Evolutionary conservation across 495 filamentous ascomycete genomes (phyloP), one percentile per base, ranked within the genome.

Genomic region (Podospora didyma): DNA sequence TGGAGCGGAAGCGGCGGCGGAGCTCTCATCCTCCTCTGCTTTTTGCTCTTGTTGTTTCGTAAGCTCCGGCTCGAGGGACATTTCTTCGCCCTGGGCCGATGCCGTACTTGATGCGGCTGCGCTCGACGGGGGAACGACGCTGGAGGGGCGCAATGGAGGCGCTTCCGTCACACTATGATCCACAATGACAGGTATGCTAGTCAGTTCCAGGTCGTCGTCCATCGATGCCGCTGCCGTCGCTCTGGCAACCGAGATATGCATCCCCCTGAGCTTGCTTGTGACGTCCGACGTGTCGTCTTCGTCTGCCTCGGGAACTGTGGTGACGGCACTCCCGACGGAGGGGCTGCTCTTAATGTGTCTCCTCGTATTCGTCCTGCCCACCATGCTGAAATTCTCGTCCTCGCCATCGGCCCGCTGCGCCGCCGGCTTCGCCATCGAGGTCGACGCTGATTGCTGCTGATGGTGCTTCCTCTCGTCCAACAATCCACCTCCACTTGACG

Each of bases 271-370:
- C 59, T 62, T 70, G 48, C 56, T 70, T 7, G 73, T 57, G 22
- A 78, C 66, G 14, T 77, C 75, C 11, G 65, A 59, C 37, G 62
- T 60, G 35, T 82, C 75, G 54, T 92, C 88, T 62, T 92, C 88
- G 22, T 85, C 80, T 24, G 83, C 81, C 68, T 92, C 88, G 19
- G 80, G 73, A 31, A 92, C 89, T 1, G 87, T 88, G 2, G 81
- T 81, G 26, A 90, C 84, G 7, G 82, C 79, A 51, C 83, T 89
- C n/a, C 86, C 86, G n/a, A 82, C 85, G 19, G 87, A 89, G 21
- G 88, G 86, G 46, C 79, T 82, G 64, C 83, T 87, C 61, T 82
- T 79, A 67, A 86, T 90, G 71, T 89, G 86, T 19, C 88, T 77
- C 54, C 87, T 78, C 22, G 87, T 89, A 62, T 87, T 90, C 55